Evolutionary conservation across 306 rosid species (phyloP).

Genomic region (Rosa persica): DNA sequence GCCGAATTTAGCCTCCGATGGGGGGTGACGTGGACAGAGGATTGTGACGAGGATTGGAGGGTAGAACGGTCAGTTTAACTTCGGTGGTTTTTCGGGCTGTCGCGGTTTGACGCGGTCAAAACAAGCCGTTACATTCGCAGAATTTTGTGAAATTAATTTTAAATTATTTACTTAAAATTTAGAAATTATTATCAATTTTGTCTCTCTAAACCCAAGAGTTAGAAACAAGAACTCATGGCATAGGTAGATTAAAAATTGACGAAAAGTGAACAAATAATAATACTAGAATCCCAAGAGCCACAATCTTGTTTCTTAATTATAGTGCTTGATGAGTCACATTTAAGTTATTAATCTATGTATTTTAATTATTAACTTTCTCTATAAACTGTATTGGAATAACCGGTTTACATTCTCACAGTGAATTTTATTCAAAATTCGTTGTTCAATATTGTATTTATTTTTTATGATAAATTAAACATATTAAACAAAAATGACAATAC

Average conservation of each 20-base stretch:
- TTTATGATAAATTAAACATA: too few species aligned
- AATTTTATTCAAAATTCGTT: too few species aligned
- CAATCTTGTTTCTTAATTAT: not conserved
- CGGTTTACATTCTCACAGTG: too few species aligned
- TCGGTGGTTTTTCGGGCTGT: not conserved
- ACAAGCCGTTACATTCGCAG: not conserved
- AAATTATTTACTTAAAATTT: not conserved
- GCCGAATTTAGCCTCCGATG: not conserved
- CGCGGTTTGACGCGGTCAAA: constrained; percentile 30
- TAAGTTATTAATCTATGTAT: too few species aligned
- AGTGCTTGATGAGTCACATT: not conserved
- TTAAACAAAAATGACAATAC: too few species aligned
- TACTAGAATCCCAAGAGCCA: not conserved
- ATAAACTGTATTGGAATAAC: too few species aligned
- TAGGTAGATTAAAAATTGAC: not conserved
- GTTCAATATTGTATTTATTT: too few species aligned
- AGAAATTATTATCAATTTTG: not conserved
- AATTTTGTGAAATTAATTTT: not conserved
- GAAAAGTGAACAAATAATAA: not conserved
- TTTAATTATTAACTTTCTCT: too few species aligned
- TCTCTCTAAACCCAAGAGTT: not conserved
- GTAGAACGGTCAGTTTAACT: not conserved
- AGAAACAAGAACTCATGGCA: not conserved
- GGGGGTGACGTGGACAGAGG: not conserved
- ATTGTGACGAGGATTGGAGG: not conserved